phyloP scores from a whole-genome alignment of 257 asterid genomes.

The Nicotiana paniculata region DNA sequence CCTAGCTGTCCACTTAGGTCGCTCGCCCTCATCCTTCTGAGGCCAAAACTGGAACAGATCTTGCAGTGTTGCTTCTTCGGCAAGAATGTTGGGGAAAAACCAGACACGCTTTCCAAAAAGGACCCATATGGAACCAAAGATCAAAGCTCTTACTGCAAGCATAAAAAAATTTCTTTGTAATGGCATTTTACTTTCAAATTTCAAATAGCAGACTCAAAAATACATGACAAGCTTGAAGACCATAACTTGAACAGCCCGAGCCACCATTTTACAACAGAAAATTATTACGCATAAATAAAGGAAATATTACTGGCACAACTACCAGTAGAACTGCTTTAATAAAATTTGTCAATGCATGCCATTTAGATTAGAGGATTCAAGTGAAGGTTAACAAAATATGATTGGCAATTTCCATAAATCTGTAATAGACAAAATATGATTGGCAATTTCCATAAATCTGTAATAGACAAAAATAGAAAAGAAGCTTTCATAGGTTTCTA shows the following conservation, averaged over 20 bases:
- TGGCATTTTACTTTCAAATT: not conserved
- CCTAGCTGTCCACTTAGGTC: conserved; percentile 96
- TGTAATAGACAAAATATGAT: not conserved
- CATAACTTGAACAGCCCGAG: not conserved
- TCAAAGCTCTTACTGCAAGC: conserved; percentile 73
- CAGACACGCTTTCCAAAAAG: conserved; percentile 83
- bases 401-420: not conserved
- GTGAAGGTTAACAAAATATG: not conserved
- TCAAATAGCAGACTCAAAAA: not conserved
- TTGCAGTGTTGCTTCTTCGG: conserved; percentile 95
- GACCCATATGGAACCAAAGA: conserved; percentile 75
- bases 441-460: not conserved
- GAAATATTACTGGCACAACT: not conserved
- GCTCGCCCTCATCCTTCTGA: conserved; percentile 83
- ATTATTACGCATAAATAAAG: not conserved
- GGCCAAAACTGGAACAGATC: conserved; percentile 99
- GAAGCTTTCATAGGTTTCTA: not conserved
- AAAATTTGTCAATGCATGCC: not conserved
- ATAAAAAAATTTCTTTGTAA: not conserved
- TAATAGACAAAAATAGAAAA: not conserved
- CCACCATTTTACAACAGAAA: not conserved
- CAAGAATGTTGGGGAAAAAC: conserved; percentile 98
- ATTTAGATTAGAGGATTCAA: not conserved
- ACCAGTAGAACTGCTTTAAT: not conserved
- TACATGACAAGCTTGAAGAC: not conserved